These are phyloP conservation scores for Agaricus subrufescens DNA, from an alignment of 768 basidiomycete species.

Conservation along the genomic window DNA sequence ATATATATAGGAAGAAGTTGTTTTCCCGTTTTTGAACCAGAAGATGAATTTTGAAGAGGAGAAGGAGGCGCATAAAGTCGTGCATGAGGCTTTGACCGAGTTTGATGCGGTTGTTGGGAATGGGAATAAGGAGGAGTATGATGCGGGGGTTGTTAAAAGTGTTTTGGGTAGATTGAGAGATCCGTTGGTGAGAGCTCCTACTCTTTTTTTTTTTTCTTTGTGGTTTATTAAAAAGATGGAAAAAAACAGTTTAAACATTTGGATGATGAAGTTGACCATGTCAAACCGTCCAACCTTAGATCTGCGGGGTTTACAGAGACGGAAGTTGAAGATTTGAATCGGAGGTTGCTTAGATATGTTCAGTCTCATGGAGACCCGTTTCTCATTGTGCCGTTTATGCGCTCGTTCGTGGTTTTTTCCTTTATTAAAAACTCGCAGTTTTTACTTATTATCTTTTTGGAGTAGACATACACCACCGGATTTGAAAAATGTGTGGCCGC, in stretches of 20 bases:
- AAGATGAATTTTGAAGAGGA: conserved; percentile 5
- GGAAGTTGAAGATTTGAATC: background rate
- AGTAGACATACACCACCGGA: conserved; percentile 2
- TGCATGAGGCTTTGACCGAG: background rate
- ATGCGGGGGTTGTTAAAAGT: background rate
- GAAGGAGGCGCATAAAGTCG: background rate
- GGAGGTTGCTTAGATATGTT: background rate
- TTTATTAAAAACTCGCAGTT: too few species aligned
- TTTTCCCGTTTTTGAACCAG: conserved; percentile 6
- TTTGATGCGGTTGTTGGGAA: background rate
- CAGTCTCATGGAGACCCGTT: conserved; percentile 2
- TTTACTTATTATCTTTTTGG: background rate
- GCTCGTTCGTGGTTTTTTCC: background rate
- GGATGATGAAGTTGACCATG: conserved; percentile 6
- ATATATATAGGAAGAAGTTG: background rate
- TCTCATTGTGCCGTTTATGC: conserved; percentile 5
- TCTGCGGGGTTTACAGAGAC: background rate
- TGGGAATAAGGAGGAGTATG: background rate
- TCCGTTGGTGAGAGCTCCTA: background rate
- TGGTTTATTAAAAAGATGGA: background rate
- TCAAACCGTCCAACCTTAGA: background rate
- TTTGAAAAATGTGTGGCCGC: background rate
- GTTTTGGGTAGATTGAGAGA: background rate
- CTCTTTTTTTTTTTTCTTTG: background rate
- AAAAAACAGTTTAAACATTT: background rate